phyloP scores from a whole-genome alignment of 2,329 filamentous ascomycete genomes.

The Cercospora sp. region DNA sequence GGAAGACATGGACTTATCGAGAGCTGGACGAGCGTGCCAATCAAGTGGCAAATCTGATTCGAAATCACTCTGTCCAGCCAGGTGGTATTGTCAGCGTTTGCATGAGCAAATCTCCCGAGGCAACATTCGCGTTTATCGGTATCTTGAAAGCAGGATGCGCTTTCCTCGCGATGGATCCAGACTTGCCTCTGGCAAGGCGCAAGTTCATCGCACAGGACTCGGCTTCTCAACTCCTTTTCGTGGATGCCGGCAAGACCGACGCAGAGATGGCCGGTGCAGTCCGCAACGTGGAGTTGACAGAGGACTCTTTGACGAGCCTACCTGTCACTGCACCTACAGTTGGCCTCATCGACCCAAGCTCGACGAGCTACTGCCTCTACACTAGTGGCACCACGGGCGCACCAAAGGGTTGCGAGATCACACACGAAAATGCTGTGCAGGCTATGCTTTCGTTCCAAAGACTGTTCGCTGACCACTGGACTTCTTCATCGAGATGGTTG shows the following conservation, averaged over 20 bases:
- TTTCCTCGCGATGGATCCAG: conserved; percentile 77
- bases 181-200: conserved; percentile 70
- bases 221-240: conserved; percentile 51
- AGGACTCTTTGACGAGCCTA: conserved; percentile 16
- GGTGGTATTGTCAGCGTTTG: conserved; percentile 72
- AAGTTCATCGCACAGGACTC: conserved; percentile 78
- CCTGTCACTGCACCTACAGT: conserved; percentile 40
- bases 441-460: conserved; percentile 83
- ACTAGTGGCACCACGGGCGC: conserved; percentile 85
- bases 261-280: conserved; percentile 18
- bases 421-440: conserved; percentile 84
- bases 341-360: conserved; percentile 47
- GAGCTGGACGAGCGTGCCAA: conserved; percentile 72
- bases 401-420: conserved; percentile 85
- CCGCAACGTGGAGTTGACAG: conserved; percentile 22
- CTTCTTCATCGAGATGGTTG: conserved; percentile 72
- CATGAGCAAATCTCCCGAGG: conserved; percentile 83
- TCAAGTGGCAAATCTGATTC: conserved; percentile 67
- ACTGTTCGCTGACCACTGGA: conserved; percentile 76
- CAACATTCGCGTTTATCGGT: conserved; percentile 78
- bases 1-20: conserved; percentile 69
- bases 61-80: conserved; percentile 49
- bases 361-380: conserved; percentile 80
- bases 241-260: conserved; percentile 39
- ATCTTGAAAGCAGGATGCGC: conserved; percentile 80